Base-by-base conservation (phyloP, 2,329 filamentous ascomycete genomes). In the Camptophora hylomeconis region DNA sequence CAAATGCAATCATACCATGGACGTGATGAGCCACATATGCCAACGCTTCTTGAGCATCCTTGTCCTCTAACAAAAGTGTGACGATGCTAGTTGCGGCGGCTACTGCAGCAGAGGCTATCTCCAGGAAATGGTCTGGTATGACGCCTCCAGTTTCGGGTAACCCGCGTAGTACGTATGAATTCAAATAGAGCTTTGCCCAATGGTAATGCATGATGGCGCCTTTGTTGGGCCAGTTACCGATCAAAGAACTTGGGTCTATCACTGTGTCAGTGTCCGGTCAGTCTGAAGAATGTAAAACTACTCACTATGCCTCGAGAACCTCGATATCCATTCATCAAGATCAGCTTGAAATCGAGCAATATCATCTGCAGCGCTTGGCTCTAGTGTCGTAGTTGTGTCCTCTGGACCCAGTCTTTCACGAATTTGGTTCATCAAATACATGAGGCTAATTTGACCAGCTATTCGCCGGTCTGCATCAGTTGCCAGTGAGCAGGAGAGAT, bases 151-250 rank as follows among this genome's bases (percentile, higher is more conserved):
- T 53, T 37, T 63, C 59, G 3, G 50, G 41, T 29, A 63, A 57
- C 6, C 60, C 60, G 17, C 62, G 56, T 14, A 67, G 45, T 17
- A 61, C 62, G 15, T 65, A 57, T 4, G 64, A 65, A 24, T 63
- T 59, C 6, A 67, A 47, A 25, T 65, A 60, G 11, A 68, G 46
- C 26, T 61, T 56, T 25, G 60, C 64, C 40, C 65, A 67, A 41
- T 66, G 52, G 35, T 63, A 64, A 39, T 67, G 61, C 35, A 67
- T 49, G 16, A 52, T 51, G 5, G 65, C 60, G 14, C 60, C 62
- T 44, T 64, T 64, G 30, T 58, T 56, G 12, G 63, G 63, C 40
- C 65, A 67, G 28, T 55, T 51, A 20, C 59, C 56, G 19, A 67
- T 53, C 36, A 62, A 56, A 31, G 53, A 52, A 35, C 61, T 61